These are phyloP conservation scores for Cercospora citrullina DNA, from an alignment of 2,329 filamentous ascomycete species.

Conservation along the genomic window DNA sequence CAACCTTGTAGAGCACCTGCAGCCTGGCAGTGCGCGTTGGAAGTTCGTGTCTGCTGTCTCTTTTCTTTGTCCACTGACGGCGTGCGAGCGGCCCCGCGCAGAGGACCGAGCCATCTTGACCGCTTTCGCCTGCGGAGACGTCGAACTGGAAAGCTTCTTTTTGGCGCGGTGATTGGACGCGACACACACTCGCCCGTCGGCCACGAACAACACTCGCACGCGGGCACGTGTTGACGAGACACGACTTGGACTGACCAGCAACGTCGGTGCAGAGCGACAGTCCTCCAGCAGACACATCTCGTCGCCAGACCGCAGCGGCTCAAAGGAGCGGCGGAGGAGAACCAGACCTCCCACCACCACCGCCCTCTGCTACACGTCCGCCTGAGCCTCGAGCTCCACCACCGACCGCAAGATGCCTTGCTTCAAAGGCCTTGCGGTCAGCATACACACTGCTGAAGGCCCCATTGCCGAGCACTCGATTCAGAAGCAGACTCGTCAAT, in stretches of 20 bases:
- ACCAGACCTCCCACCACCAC: slow-evolving; percentile 1
- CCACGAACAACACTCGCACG: not conserved
- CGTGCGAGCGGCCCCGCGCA: not conserved
- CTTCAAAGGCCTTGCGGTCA: slow-evolving; percentile 98
- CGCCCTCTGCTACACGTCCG: slow-evolving; percentile 1
- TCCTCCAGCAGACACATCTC: not conserved
- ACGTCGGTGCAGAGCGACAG: not conserved
- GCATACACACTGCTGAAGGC: slow-evolving; percentile 79
- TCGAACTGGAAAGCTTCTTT: slow-evolving; percentile 1
- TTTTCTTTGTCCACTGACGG: not conserved
- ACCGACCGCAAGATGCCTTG: slow-evolving; percentile 69
- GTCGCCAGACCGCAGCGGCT: not conserved
- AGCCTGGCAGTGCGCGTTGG: not conserved
- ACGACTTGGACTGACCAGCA: not conserved
- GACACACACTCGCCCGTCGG: slow-evolving; percentile 1
- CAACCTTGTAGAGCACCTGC: not conserved
- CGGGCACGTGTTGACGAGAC: slow-evolving; percentile 1
- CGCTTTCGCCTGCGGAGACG: slow-evolving; percentile 4
- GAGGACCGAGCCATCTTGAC: not conserved
- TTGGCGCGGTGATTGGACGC: slow-evolving; percentile 6
- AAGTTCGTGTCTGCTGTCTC: not conserved
- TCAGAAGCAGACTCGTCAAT: slow-evolving; percentile 86
- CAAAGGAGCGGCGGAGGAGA: slow-evolving; percentile 3
- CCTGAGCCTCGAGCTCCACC: slow-evolving; percentile 11
- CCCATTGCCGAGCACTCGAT: slow-evolving; percentile 91